These are phyloP conservation scores for Ustilago sp. DNA, from an alignment of 1,284 basidiomycete species.

Conservation along the genomic window DNA sequence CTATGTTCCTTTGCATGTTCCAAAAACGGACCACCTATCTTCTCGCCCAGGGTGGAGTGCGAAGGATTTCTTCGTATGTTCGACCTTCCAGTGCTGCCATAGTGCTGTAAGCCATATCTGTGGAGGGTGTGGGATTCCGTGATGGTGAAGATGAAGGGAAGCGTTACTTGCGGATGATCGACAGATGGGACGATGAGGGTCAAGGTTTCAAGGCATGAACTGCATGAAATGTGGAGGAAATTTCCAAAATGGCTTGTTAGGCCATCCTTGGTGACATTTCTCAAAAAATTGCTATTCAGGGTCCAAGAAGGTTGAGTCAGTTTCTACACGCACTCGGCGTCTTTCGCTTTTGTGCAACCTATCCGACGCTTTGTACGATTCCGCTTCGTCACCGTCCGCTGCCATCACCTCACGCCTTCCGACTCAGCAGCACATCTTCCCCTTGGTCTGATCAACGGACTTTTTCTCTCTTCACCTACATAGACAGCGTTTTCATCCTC, in stretches of 20 bases:
- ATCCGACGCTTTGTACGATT: not conserved
- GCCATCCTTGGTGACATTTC: not conserved
- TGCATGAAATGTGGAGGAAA: slow-evolving; percentile 8
- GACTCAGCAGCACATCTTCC: not conserved
- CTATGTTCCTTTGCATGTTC: slow-evolving; percentile 28
- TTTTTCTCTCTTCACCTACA: not conserved
- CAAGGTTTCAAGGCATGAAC: not conserved
- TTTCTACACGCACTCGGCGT: slow-evolving; percentile 14
- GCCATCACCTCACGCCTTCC: not conserved
- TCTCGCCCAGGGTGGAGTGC: slow-evolving; percentile 22
- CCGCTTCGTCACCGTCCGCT: not conserved
- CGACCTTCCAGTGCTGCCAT: slow-evolving; percentile 16
- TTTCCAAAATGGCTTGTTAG: slow-evolving; percentile 1
- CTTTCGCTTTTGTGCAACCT: not conserved
- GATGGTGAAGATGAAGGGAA: not conserved
- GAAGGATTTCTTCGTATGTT: slow-evolving; percentile 37
- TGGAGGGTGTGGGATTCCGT: not conserved
- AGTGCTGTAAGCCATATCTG: not conserved
- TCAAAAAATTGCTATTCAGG: slow-evolving; percentile 2
- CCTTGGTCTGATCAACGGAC: not conserved
- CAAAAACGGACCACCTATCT: slow-evolving; percentile 29
- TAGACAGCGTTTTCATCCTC: not conserved
- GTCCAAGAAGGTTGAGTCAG: slow-evolving; percentile 11
- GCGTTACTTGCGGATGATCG: not conserved
- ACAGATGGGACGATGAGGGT: not conserved